A percentile compares a stretch with the other conserved stretches of the same genome.
These are phyloP conservation scores for Penicillium steckii DNA, from an alignment of 495 filamentous ascomycete genomes.

Conservation along the genomic window DNA sequence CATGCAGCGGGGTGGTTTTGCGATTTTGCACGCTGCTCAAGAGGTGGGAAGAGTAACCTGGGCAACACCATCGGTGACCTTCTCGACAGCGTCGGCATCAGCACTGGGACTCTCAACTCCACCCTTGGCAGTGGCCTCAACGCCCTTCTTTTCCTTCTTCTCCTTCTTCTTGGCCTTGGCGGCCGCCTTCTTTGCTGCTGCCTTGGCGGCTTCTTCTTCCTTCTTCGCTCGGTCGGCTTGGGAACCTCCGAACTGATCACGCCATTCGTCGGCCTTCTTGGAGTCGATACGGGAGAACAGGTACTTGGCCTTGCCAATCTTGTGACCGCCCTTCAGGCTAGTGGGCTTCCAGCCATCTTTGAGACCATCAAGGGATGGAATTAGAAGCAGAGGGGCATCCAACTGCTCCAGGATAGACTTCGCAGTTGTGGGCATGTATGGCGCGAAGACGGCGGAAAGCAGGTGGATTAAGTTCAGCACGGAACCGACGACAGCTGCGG, in stretches of 20 bases:
- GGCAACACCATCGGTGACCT: constrained; percentile 40
- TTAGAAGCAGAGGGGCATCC: constrained; percentile 58
- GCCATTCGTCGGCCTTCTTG: constrained; percentile 82
- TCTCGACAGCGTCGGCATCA: constrained; percentile 34
- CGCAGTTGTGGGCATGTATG: constrained; percentile 84
- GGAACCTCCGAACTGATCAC: constrained; percentile 73
- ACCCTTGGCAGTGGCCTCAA: constrained; percentile 38
- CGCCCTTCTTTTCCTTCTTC: constrained; percentile 54
- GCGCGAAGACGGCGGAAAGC: constrained; percentile 69
- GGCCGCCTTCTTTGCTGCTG: constrained; percentile 53
- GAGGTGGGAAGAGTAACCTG: constrained; percentile 43
- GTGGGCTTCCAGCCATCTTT: constrained; percentile 57
- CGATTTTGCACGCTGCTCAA: constrained; percentile 7
- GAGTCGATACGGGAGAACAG: constrained; percentile 83
- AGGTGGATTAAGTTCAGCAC: constrained; percentile 82
- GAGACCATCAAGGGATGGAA: constrained; percentile 54
- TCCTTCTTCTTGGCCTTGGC: constrained; percentile 57
- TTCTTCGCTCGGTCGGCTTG: constrained; percentile 61
- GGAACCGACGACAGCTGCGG: constrained; percentile 74
- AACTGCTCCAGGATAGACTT: constrained; percentile 74
- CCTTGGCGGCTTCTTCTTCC: constrained; percentile 64
- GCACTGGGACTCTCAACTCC: constrained; percentile 28
- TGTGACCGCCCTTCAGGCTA: constrained; percentile 67
- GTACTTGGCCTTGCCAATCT: constrained; percentile 76
- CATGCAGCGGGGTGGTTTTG: no score